Base-by-base conservation (phyloP, 768 basidiomycete genomes). In the Lactifluus rugatus region DNA sequence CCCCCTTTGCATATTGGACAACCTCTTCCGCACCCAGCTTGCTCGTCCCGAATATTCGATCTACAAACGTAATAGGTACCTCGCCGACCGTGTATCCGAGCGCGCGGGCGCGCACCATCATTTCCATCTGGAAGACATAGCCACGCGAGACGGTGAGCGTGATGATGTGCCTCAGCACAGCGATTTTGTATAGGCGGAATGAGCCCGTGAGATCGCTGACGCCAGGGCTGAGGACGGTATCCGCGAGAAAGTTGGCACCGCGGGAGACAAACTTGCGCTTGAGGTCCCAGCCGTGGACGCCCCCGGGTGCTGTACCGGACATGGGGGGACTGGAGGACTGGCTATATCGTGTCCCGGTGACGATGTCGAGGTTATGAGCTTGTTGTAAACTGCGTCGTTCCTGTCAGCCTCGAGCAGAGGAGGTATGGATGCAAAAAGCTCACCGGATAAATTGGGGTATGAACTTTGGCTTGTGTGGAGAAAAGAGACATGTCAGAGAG, bases 101-200 rank as follows among this genome's bases (percentile, higher is more conserved):
- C 2, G 87, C 82, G 21, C 84, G 79, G 5, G 93, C 93, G 1
- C 93, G 81, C 19, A 92, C 93, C 81, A 94, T 94, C 86, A 94
- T 95, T 70, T 95, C 93, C 93, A 95, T 95, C 76, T 95, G 93
- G 76, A 95, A 94, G 31, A 95, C 93, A 65, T 94, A 95, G 9
- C 93, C 93, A 63, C 89, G 88, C 2, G 91, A 92, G 60, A 85
- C 79, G 2, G 88, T 92, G 63, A 85, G 78, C 5, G 85, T 81
- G 65, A 95, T 94, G 66, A 95, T 87, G 64, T 91, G 83, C 48
- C 79, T 81, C 54, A 95, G 76, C 7, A 89, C 93, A 0, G 78
- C 76, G 11, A 82, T 69, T 39, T 88, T 83, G 69, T 95, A 95
- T 16, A 95, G 70, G 59, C 92, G 76, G 73, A 94, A 95, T 60